phyloP scores from a whole-genome alignment of 352 stramenopile species.

The Phytophthora syringae region DNA sequence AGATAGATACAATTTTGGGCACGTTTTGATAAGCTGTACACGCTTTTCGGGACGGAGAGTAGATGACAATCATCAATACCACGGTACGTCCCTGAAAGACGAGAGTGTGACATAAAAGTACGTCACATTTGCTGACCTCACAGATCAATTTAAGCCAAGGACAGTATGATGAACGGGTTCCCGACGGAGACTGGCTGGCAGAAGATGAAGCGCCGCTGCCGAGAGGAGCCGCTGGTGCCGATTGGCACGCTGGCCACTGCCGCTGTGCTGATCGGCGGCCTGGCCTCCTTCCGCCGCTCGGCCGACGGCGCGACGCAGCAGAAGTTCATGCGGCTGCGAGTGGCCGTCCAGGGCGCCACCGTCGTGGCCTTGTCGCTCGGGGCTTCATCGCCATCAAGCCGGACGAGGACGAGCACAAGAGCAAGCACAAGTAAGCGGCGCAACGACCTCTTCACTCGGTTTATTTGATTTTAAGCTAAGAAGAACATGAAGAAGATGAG shows the following conservation, averaged over 20 bases:
- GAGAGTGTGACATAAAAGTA: background rate
- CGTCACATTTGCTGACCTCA: slow-evolving; percentile 5
- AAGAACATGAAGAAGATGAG: slow-evolving; percentile 92
- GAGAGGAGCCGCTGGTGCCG: slow-evolving; percentile 80
- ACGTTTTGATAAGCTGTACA: background rate
- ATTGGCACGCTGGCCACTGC: slow-evolving; percentile 70
- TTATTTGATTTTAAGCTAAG: slow-evolving; percentile 69
- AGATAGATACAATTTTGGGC: slow-evolving; percentile 11
- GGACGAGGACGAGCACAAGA: slow-evolving; percentile 35
- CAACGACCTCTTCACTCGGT: background rate
- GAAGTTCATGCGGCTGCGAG: slow-evolving; percentile 80
- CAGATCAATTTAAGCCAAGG: slow-evolving; percentile 20
- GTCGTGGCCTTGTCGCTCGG: slow-evolving; percentile 71
- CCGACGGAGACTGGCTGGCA: slow-evolving; percentile 73
- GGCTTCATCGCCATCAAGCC: slow-evolving; percentile 72
- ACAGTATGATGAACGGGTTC: slow-evolving; percentile 32
- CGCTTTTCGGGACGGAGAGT: background rate
- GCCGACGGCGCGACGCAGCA: slow-evolving; percentile 79
- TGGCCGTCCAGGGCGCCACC: slow-evolving; percentile 75
- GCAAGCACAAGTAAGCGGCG: slow-evolving; percentile 1
- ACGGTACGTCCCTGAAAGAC: background rate
- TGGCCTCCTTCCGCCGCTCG: slow-evolving; percentile 71
- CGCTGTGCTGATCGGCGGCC: slow-evolving; percentile 62
- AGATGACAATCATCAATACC: too few species aligned
- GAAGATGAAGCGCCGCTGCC: slow-evolving; percentile 82